Conservation (phyloP, 179 eudicot species). For the Beta macrorhiza region DNA sequence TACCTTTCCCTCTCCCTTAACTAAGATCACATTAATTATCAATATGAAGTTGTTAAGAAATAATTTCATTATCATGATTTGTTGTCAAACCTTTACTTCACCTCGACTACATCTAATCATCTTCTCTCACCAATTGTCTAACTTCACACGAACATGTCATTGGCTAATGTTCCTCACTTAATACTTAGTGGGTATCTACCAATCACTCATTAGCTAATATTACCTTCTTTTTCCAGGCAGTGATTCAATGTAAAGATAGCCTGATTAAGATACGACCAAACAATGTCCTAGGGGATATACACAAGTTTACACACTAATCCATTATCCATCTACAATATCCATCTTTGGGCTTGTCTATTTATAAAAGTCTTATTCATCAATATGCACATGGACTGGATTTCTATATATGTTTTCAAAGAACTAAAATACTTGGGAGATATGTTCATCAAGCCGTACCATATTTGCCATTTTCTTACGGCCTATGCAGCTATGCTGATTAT, state of each 20-base stretch:
- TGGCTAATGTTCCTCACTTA: constrained; percentile 13
- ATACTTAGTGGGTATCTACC: constrained; percentile 11
- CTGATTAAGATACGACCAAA: constrained; percentile 14
- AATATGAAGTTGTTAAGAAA: not conserved
- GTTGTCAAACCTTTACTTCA: constrained; percentile 9
- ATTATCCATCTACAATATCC: not conserved
- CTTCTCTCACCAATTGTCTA: not conserved
- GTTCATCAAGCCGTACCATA: constrained; percentile 11
- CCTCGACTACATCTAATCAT: constrained; percentile 14
- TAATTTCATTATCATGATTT: not conserved
- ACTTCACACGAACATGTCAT: constrained; percentile 12
- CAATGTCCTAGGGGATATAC: constrained; percentile 14
- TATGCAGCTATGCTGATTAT: constrained; percentile 17
- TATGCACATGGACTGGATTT: constrained; percentile 12
- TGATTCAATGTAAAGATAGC: constrained; percentile 10
- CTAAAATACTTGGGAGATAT: constrained; percentile 13
- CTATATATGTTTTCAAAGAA: constrained; percentile 10
- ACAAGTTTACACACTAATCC: constrained; percentile 20
- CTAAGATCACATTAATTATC: not conserved
- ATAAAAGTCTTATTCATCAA: constrained; percentile 1
- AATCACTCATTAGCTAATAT: constrained; percentile 10
- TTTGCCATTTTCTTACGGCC: constrained; percentile 19
- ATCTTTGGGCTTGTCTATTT: constrained; percentile 17
- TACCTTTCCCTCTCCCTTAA: not conserved
- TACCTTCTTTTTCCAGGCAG: constrained; percentile 15